A percentile compares a stretch with the other conserved stretches of the same genome.
phyloP scores from a whole-genome alignment of 352 stramenopile genomes.

The Pythium folliculosum region DNA sequence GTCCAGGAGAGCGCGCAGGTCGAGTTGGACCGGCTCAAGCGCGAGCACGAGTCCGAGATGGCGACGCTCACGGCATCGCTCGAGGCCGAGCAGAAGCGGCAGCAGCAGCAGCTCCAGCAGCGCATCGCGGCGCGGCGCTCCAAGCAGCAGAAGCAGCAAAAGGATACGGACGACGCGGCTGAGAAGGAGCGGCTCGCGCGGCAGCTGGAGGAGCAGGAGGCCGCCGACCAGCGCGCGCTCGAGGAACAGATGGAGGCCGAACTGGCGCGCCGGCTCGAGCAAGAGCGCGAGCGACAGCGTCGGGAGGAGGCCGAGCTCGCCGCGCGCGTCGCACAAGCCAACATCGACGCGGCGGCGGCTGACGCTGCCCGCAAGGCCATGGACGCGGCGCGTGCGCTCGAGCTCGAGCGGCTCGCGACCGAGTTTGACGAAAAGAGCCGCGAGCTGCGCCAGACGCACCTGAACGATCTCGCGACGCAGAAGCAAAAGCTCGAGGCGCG shows the following conservation, averaged over 20 bases:
- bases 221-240: conserved; percentile 31
- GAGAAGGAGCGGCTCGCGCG: conserved; percentile 16
- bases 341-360: conserved; percentile 40
- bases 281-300: conserved; percentile 56
- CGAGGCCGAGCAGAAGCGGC: conserved; percentile 33
- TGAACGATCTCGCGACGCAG: conserved; percentile 56
- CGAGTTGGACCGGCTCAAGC: conserved; percentile 58
- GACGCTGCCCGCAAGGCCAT: conserved; percentile 42
- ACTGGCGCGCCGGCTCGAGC: conserved; percentile 43
- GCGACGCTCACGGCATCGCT: conserved; percentile 53
- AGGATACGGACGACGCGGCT: conserved; percentile 15
- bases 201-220: conserved; percentile 31
- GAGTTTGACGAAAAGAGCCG: conserved; percentile 70
- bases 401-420: conserved; percentile 59
- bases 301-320: conserved; percentile 50
- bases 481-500: conserved; percentile 73
- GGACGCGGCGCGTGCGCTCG: conserved; percentile 46
- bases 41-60: conserved; percentile 66
- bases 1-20: conserved; percentile 33
- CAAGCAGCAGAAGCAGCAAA: conserved; percentile 47
- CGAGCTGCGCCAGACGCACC: conserved; percentile 56
- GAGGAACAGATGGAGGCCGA: conserved; percentile 37
- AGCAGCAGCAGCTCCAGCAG: conserved; percentile 70
- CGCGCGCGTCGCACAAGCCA: conserved; percentile 39
- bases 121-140: conserved; percentile 46